Evolutionary conservation across 164 flowering plant species (phyloP).

Genomic region (Saururus chinensis): DNA sequence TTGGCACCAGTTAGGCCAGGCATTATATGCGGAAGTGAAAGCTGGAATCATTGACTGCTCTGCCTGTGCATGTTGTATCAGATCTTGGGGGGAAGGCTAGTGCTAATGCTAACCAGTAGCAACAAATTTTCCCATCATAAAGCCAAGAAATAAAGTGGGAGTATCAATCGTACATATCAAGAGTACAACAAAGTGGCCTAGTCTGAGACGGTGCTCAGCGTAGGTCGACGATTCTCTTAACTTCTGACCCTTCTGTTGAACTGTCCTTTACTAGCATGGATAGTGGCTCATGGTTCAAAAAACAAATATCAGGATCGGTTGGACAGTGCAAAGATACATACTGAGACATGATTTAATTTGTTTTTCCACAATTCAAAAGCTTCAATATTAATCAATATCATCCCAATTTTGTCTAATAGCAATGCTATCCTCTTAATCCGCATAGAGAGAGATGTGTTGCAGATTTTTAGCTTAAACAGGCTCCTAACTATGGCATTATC

Average conservation of each 20-base stretch:
- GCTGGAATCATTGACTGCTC: not conserved
- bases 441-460: too few species aligned
- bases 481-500: too few species aligned
- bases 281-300: not conserved
- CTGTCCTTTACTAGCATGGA: not conserved
- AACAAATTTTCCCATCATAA: not conserved
- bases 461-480: too few species aligned
- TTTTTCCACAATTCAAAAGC: too few species aligned
- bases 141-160: not conserved
- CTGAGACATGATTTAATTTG: too few species aligned
- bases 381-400: too few species aligned
- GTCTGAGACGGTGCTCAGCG: not conserved
- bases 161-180: not conserved
- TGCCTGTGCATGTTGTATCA: not conserved
- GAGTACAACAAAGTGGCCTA: not conserved
- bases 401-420: too few species aligned
- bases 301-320: not conserved
- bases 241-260: not conserved
- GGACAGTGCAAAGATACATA: not conserved
- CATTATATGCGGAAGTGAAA: not conserved
- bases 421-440: too few species aligned
- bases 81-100: not conserved
- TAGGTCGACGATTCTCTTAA: not conserved
- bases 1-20: not conserved
- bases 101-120: not conserved